Evolutionary conservation across 1,139 yeast species (phyloP).

Genomic region (Candida dubliniensis): DNA sequence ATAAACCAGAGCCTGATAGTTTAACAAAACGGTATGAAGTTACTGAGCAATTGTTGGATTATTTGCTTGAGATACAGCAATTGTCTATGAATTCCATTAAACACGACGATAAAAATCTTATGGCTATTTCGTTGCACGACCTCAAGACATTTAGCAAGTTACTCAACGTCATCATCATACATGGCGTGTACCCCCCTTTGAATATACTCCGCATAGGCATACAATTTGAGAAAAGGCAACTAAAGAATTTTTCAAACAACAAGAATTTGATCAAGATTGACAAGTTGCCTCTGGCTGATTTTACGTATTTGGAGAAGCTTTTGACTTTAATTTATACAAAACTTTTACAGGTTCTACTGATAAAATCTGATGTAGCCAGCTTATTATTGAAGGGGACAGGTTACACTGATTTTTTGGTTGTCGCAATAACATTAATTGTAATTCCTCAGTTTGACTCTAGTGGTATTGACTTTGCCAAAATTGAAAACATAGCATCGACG

Average conservation of each 20-base stretch:
- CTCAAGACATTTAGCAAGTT: slow-evolving; percentile 70
- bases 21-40: slow-evolving; percentile 21
- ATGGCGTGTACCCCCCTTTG: slow-evolving; percentile 69
- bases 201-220: slow-evolving; percentile 57
- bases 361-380: slow-evolving; percentile 50
- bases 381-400: slow-evolving; percentile 71
- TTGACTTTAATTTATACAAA: slow-evolving; percentile 36
- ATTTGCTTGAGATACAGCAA: slow-evolving; percentile 37
- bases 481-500: slow-evolving; percentile 48
- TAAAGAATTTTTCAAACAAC: slow-evolving; percentile 42
- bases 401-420: slow-evolving; percentile 63
- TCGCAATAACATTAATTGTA: slow-evolving; percentile 52
- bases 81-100: slow-evolving; percentile 25
- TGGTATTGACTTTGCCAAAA: slow-evolving; percentile 12
- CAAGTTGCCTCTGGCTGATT: slow-evolving; percentile 13
- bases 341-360: slow-evolving; percentile 33
- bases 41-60: slow-evolving; percentile 29
- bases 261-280: slow-evolving; percentile 25
- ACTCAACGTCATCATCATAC: slow-evolving; percentile 61
- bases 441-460: slow-evolving; percentile 33
- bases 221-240: slow-evolving; percentile 60
- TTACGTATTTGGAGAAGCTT: slow-evolving; percentile 22
- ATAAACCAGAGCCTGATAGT: neutral
- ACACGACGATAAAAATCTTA: slow-evolving; percentile 37
- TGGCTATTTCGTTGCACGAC: slow-evolving; percentile 80